Conservation (phyloP, 2,329 filamentous ascomycete species). For the Gnomoniopsis smithogilvyi region DNA sequence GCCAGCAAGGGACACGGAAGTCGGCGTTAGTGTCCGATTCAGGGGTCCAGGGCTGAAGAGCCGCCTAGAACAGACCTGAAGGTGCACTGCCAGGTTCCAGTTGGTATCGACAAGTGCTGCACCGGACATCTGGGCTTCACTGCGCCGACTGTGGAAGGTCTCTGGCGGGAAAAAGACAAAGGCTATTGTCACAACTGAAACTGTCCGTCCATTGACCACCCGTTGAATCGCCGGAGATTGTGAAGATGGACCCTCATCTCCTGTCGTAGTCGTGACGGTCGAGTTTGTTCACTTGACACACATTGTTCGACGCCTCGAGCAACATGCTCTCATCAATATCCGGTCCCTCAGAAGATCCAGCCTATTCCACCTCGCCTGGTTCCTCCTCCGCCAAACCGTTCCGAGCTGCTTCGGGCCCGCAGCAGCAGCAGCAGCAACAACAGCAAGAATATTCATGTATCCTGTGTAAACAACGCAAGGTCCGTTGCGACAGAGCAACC, state of each 20-base stretch:
- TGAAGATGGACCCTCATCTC: neutral
- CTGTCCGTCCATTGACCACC: neutral
- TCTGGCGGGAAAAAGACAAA: neutral
- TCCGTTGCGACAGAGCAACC: conserved; percentile 43
- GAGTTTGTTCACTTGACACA: neutral
- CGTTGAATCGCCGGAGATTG: neutral
- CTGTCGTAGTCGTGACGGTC: neutral
- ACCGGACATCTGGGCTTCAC: neutral
- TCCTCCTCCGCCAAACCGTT: neutral
- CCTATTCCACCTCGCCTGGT: neutral
- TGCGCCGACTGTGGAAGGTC: neutral
- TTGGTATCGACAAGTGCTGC: neutral
- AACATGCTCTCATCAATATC: neutral
- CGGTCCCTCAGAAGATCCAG: neutral
- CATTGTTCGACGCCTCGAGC: neutral
- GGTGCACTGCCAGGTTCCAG: too few species aligned
- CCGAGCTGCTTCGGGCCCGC: neutral
- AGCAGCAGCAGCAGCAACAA: too few species aligned
- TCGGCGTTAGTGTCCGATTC: neutral
- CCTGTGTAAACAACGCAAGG: conserved; percentile 49
- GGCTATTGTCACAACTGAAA: neutral
- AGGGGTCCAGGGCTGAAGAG: neutral
- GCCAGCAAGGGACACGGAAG: neutral
- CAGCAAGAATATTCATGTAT: conserved; percentile 41
- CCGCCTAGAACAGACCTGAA: neutral